Evolutionary conservation across 2,329 filamentous ascomycete genomes (phyloP), one percentile per base, ranked within the genome.

Genomic region (Colletotrichum sp.): DNA sequence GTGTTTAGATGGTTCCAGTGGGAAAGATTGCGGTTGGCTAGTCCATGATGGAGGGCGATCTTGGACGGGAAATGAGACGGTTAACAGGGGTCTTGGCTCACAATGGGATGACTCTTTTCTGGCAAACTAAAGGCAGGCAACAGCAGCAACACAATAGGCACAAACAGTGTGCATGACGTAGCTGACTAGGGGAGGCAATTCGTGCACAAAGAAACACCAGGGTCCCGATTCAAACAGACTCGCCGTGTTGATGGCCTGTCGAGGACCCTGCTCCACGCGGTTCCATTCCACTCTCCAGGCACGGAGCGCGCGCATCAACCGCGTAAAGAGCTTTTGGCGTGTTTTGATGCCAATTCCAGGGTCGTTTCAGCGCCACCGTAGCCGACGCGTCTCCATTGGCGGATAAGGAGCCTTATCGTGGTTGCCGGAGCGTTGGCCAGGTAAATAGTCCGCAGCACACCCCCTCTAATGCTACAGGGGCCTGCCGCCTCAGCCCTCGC

Each of bases 261-360:
- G 43, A 33, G 59, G 38, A 27, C 21, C 27, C 36, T 31, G 33
- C 58, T 51, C 68, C 47, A 61, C 57, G 57, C 57, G 66, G 29
- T 65, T 55, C 47, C 47, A 58, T 33, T 21, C 34, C 51, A 66
- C 16, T 31, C 51, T 69, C 16, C 36, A 64, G 33, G 66, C 55
- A n/a, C n/a, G n/a, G n/a, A 51, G 47, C 73, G 73, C 73, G 75
- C 75, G n/a, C 73, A 33, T 36, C n/a, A 36, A 69, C 59, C 75
- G 75, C 73, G 75, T 76, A 73, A 75, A 76, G 75, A 75, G 73
- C 57, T 75, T 73, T 63, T 55, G 43, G 64, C 33, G 65, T 74
- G 73, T 66, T 70, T 62, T 74, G 63, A 55, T 66, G 58, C 31
- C 34, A 51, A 54, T 33, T 31, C 29, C 21, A 51, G 64, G 61